Percentiles rank a stretch among this genome's conserved stretches.
These are phyloP conservation scores for Cyberlindnera mississippiensis DNA, from an alignment of 805 yeast species.

Conservation along the genomic window DNA sequence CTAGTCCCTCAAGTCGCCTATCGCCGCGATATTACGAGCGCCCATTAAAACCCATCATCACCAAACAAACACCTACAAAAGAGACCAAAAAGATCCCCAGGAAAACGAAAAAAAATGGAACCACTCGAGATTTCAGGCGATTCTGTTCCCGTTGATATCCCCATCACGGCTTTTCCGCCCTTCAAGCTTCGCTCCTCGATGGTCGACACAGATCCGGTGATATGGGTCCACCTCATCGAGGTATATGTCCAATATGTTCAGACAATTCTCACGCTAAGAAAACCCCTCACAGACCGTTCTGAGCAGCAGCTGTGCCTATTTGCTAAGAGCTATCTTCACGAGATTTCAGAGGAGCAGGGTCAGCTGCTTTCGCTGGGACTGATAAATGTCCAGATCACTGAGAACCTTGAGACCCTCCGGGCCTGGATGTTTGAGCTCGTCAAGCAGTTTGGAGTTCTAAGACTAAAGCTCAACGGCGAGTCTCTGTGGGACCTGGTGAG, in stretches of 20 bases:
- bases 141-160: conserved; percentile 35
- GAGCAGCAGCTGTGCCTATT: conserved; percentile 56
- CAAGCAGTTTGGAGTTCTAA: conserved; percentile 48
- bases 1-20: too few relatives aligned
- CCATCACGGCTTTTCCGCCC: conserved; percentile 71
- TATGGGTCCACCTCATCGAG: conserved; percentile 71
- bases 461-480: conserved; percentile 55
- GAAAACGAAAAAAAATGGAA: background rate
- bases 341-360: conserved; percentile 57
- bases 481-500: conserved; percentile 61
- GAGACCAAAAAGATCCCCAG: background rate
- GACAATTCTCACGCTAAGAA: conserved; percentile 31
- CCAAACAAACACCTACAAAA: background rate
- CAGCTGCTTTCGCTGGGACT: conserved; percentile 67
- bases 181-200: conserved; percentile 70
- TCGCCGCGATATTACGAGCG: too few relatives aligned
- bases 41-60: too few relatives aligned
- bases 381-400: conserved; percentile 62
- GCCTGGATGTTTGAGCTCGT: conserved; percentile 42
- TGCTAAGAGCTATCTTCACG: conserved; percentile 53
- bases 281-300: conserved; percentile 45
- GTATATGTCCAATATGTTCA: conserved; percentile 54
- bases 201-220: conserved; percentile 79
- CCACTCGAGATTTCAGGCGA: conserved; percentile 9
- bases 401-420: conserved; percentile 47